Conservation (phyloP, 2,329 filamentous ascomycete species). For the Aspergillus sp. region DNA sequence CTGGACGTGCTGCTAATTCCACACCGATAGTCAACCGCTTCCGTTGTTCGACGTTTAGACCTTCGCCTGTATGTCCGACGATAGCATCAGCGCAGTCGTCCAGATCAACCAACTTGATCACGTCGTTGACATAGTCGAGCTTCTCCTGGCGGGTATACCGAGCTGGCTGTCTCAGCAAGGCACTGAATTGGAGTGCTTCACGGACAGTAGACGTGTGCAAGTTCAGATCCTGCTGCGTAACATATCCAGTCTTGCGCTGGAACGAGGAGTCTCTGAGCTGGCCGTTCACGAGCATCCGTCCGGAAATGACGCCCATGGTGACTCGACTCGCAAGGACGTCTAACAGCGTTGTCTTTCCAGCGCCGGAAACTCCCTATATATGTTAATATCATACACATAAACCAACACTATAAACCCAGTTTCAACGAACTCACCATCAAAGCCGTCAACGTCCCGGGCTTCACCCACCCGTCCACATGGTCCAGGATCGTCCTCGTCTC, state of each 20-base stretch:
- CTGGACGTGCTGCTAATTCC: slow-evolving; percentile 87
- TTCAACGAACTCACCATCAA: slow-evolving; percentile 69
- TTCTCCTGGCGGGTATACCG: slow-evolving; percentile 74
- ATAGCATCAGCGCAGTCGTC: slow-evolving; percentile 84
- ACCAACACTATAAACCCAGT: too few species aligned
- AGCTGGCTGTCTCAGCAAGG: slow-evolving; percentile 78
- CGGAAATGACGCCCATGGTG: slow-evolving; percentile 84
- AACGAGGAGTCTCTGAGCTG: slow-evolving; percentile 74
- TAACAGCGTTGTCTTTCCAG: slow-evolving; percentile 90
- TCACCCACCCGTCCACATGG: slow-evolving; percentile 88
- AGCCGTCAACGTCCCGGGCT: slow-evolving; percentile 84
- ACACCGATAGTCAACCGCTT: slow-evolving; percentile 90
- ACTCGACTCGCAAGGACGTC: slow-evolving; percentile 83
- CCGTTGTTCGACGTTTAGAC: slow-evolving; percentile 62
- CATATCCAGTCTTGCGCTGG: slow-evolving; percentile 89
- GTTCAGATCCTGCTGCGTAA: slow-evolving; percentile 90
- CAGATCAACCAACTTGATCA: slow-evolving; percentile 90
- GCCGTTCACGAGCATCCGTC: slow-evolving; percentile 80
- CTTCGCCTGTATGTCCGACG: slow-evolving; percentile 56
- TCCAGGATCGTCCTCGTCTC: slow-evolving; percentile 75
- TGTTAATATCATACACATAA: too few species aligned
- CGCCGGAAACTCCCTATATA: slow-evolving; percentile 68
- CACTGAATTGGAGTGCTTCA: slow-evolving; percentile 84
- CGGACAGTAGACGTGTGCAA: slow-evolving; percentile 81
- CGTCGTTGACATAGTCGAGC: slow-evolving; percentile 84